phyloP scores from a whole-genome alignment of 768 basidiomycete genomes.

The Grammothele lineata region DNA sequence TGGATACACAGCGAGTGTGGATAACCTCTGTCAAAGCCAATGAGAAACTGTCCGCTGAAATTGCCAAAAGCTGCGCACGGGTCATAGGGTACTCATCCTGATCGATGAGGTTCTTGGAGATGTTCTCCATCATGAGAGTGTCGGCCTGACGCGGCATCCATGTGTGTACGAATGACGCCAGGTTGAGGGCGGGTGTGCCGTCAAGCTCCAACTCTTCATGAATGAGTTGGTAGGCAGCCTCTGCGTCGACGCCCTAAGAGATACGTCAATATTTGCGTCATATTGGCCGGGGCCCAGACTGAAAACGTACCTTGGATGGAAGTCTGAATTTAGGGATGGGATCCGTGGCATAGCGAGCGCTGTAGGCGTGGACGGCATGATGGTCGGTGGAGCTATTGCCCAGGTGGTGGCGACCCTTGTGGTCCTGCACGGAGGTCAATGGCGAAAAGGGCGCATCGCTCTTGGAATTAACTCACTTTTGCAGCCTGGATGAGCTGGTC shows the following conservation, averaged over 20 bases:
- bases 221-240: conserved; percentile 50
- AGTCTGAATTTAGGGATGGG: conserved; percentile 68
- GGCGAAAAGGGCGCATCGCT: conserved; percentile 1
- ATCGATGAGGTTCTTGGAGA: conserved; percentile 66
- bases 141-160: conserved; percentile 53
- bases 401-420: conserved; percentile 31
- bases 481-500: conserved; percentile 59
- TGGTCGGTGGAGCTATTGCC: conserved; percentile 32
- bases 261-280: background rate
- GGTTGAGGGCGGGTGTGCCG: conserved; percentile 53
- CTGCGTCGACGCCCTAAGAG: conserved; percentile 48
- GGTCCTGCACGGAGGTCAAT: conserved; percentile 17
- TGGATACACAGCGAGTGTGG: conserved; percentile 44
- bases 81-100: conserved; percentile 67
- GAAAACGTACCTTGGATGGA: conserved; percentile 43
- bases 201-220: conserved; percentile 62
- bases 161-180: conserved; percentile 66
- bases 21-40: conserved; percentile 36
- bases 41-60: too few species aligned
- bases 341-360: conserved; percentile 60
- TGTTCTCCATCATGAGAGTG: conserved; percentile 59
- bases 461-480: conserved; percentile 33
- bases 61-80: conserved; percentile 25
- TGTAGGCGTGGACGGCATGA: conserved; percentile 43
- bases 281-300: background rate